Evolutionary conservation across 257 asterid genomes (phyloP).

Genomic region (Nicotiana attenuata): DNA sequence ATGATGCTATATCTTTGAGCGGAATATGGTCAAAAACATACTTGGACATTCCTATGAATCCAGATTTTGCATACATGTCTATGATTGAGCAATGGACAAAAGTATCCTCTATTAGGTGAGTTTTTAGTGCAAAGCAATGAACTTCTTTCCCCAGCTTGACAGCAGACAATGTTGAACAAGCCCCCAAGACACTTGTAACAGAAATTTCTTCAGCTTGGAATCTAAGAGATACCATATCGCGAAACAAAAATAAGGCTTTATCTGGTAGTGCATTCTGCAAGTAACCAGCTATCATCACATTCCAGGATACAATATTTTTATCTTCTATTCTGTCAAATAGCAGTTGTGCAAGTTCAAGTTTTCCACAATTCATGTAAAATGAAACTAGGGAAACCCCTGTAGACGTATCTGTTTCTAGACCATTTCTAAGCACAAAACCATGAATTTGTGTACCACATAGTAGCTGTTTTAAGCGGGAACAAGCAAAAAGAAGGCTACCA

Average conservation of each 20-base stretch:
- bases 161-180: constrained; percentile 29
- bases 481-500: constrained; percentile 26
- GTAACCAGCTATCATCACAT: constrained; percentile 32
- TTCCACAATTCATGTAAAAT: constrained; percentile 23
- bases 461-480: constrained; percentile 14
- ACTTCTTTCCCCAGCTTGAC: constrained; percentile 25
- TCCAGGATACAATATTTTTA: constrained; percentile 22
- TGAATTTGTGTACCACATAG: constrained; percentile 20
- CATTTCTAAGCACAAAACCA: constrained; percentile 23
- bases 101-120: constrained; percentile 13
- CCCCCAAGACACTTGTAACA: constrained; percentile 21
- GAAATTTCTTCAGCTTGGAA: constrained; percentile 25
- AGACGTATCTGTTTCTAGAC: constrained; percentile 17
- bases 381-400: constrained; percentile 26
- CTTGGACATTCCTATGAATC: constrained; percentile 18
- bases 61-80: constrained; percentile 35
- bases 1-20: constrained; percentile 21
- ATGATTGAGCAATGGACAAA: constrained; percentile 26
- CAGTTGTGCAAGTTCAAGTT: constrained; percentile 13
- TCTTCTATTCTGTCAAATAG: constrained; percentile 5
- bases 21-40: constrained; percentile 18
- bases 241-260: constrained; percentile 21
- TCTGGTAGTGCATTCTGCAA: constrained; percentile 18
- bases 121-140: constrained; percentile 28
- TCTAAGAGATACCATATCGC: constrained; percentile 14